These are phyloP conservation scores for Leersia perrieri DNA, from an alignment of 176 grass and related monocot genomes.

Conservation along the genomic window DNA sequence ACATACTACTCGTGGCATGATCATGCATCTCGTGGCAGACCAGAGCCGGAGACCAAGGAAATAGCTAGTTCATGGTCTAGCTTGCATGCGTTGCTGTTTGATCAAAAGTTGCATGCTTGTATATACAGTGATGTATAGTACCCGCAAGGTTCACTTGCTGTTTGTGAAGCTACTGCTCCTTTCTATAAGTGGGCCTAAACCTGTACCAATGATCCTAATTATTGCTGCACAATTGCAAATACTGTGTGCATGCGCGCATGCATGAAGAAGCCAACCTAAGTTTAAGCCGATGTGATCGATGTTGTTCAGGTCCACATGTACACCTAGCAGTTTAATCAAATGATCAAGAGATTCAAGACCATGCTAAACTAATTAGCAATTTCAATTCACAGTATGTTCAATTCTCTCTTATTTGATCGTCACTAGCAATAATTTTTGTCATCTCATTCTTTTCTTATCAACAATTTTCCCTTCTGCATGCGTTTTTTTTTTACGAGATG, in stretches of 20 bases:
- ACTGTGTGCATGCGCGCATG: neutral
- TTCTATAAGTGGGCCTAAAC: neutral
- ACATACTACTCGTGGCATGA: neutral
- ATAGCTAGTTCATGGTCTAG: neutral
- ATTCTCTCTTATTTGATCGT: no score
- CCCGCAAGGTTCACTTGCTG: neutral
- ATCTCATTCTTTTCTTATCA: no score
- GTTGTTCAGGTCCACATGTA: conserved; percentile 15
- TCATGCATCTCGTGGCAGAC: conserved; percentile 8
- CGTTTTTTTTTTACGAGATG: no score
- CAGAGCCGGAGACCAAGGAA: neutral
- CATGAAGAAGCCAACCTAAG: no score
- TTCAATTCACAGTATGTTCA: no score
- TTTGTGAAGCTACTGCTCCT: neutral
- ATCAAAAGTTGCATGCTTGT: neutral
- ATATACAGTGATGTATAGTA: neutral
- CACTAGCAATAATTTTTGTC: no score
- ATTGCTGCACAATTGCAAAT: neutral
- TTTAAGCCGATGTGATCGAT: conserved; percentile 22
- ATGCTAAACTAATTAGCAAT: no score
- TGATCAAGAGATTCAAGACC: no score
- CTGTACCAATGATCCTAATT: neutral
- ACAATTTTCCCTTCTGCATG: no score
- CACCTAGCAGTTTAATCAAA: neutral
- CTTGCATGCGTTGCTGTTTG: neutral